These are phyloP conservation scores for Yamadazyma sp. DNA, from an alignment of 805 yeast species.

Conservation along the genomic window DNA sequence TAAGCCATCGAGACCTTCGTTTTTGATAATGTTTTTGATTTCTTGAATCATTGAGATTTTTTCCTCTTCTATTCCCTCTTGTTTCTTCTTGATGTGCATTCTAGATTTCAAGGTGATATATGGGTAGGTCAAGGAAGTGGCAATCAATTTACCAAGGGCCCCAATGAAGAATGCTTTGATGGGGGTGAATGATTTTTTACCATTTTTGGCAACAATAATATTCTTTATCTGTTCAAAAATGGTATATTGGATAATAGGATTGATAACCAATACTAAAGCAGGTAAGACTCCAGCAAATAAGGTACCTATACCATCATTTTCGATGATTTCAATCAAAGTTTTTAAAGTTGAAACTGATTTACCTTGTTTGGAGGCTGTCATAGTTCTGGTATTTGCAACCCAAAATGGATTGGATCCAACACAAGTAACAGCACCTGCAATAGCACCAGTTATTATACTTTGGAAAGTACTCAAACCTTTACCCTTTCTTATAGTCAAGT, in stretches of 20 bases:
- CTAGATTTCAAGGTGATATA: conserved; percentile 86
- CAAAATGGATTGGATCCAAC: conserved; percentile 84
- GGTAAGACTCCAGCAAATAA: conserved; percentile 86
- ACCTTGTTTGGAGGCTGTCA: conserved; percentile 47
- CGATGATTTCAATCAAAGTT: conserved; percentile 59
- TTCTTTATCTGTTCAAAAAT: conserved; percentile 84
- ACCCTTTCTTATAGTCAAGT: conserved; percentile 18
- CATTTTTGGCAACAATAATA: conserved; percentile 52
- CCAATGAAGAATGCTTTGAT: conserved; percentile 82
- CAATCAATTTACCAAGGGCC: conserved; percentile 83
- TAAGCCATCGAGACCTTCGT: conserved; percentile 74
- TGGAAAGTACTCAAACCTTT: conserved; percentile 57
- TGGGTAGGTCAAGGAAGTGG: conserved; percentile 89
- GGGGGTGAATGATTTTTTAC: conserved; percentile 53
- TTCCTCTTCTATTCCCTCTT: conserved; percentile 16
- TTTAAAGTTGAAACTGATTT: conserved; percentile 41
- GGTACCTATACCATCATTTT: conserved; percentile 67
- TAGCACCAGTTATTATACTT: conserved; percentile 72
- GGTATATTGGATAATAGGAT: conserved; percentile 91
- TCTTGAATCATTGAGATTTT: conserved; percentile 39
- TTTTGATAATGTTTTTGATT: conserved; percentile 54
- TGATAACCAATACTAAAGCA: conserved; percentile 78
- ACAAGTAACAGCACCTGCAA: conserved; percentile 86
- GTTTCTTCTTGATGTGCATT: conserved; percentile 65
- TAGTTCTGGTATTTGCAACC: conserved; percentile 91